Base-by-base conservation (phyloP, 2,329 filamentous ascomycete species). In the Stachybotrys chlorohalonatus region DNA sequence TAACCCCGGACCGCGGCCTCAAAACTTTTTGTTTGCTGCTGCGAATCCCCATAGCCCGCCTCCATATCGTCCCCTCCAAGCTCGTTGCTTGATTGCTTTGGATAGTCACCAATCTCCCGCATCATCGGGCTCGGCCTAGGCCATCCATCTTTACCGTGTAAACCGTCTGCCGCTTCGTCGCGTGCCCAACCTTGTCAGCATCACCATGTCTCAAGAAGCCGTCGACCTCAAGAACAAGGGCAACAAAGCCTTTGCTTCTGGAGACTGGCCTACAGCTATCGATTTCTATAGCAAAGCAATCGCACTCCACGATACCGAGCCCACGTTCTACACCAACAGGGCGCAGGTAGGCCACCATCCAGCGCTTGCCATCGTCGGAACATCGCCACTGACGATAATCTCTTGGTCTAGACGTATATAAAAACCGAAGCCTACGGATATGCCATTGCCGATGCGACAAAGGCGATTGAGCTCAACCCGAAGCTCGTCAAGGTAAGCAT, bases 381-480 rank as follows among this genome's bases (percentile, higher is more conserved):
- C 13, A 42, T 42, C 36, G 36, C 36, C 73, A 76, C 77, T 80
- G 57, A 81, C 67, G 47, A 16, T 47, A 11, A 47, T 53, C 31
- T 46, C 52, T 54, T 50, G 49, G n/a, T 55, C 13, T 56, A 96
- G 90, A 90, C 90, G 60, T 82, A 99, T 70, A 93, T 99, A 72
- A 97, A 96, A 75, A 86, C 93, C 46, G 94, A 99, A 72, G 85
- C 93, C 17, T 97, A 92, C 68, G 94, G 94, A 46, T 95, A 93
- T 74, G 92, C 94, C 30, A 87, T 97, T 63, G 80, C 85, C 53
- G 94, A 99, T 73, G 90, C 93, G 36, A 89, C 88, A 53, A 95
- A 89, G 72, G 94, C 94, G 15, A 85, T 97, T 66, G 90, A 95
- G 68, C 77, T 97, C 56, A 90, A 97, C 66, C 84, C 90, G 15